Conservation (phyloP, 192 early-diverging fungal species). For the Geranomyces michiganensis region DNA sequence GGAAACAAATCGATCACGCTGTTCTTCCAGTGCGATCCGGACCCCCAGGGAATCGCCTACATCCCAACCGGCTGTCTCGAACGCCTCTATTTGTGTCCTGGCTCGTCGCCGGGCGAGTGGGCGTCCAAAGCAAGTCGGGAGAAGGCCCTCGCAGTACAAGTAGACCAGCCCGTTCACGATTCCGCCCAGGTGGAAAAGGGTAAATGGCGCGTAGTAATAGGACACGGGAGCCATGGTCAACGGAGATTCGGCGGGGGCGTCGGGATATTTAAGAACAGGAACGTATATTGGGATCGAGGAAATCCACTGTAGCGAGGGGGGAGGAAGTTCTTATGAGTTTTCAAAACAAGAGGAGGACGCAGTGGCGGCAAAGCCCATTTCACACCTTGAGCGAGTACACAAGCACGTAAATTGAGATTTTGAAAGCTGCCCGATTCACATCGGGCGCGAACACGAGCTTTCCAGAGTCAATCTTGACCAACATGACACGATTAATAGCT, state of each 20-base stretch:
- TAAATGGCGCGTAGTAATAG: background rate
- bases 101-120: conserved; percentile 11
- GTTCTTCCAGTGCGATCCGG: background rate
- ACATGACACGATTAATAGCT: background rate
- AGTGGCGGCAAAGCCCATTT: too few relatives aligned
- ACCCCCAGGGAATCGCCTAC: conserved; percentile 4
- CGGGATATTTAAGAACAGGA: background rate
- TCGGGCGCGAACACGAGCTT: conserved; percentile 10
- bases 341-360: too few relatives aligned
- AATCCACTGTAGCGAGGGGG: conserved; percentile 4
- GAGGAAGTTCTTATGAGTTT: too few relatives aligned
- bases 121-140: background rate
- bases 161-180: conserved; percentile 13
- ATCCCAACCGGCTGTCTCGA: conserved; percentile 8
- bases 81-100: background rate
- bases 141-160: conserved; percentile 3
- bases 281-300: conserved; percentile 6
- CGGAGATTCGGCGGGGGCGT: background rate
- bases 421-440: conserved; percentile 4
- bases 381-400: conserved; percentile 24
- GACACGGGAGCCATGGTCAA: background rate
- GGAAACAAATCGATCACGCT: background rate
- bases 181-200: conserved; percentile 11
- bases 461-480: background rate
- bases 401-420: conserved; percentile 16